phyloP scores from a whole-genome alignment of 1,284 basidiomycete species.

The Cutaneotrichosporon cavernicola region DNA sequence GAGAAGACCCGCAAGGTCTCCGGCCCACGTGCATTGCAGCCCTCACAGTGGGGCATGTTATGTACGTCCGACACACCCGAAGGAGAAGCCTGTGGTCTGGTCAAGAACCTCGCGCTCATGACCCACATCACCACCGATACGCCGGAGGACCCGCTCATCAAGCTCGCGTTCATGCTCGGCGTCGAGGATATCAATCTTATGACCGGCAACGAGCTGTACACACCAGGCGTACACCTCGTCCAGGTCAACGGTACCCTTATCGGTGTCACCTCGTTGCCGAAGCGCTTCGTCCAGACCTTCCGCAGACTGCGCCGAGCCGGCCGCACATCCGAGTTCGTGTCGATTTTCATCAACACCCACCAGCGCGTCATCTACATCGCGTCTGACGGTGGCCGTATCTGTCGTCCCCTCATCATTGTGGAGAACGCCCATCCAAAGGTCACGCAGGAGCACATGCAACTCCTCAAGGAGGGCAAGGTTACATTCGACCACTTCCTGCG shows the following conservation, averaged over 20 bases:
- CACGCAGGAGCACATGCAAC: conserved; percentile 74
- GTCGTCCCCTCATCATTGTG: conserved; percentile 97
- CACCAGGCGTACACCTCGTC: conserved; percentile 85
- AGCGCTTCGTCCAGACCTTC: conserved; percentile 85
- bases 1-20: conserved; percentile 99
- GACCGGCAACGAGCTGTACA: conserved; percentile 95
- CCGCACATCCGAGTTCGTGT: conserved; percentile 92
- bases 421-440: conserved; percentile 79
- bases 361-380: conserved; percentile 96
- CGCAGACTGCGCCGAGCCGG: conserved; percentile 88
- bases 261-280: conserved; percentile 83
- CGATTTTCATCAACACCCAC: conserved; percentile 94
- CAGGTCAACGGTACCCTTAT: conserved; percentile 97
- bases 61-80: conserved; percentile 99
- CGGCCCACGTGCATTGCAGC: conserved; percentile 94
- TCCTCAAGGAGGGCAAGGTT: conserved; percentile 74
- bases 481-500: conserved; percentile 94
- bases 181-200: conserved; percentile 93
- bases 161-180: conserved; percentile 88
- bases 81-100: conserved; percentile 98
- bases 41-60: conserved; percentile 98
- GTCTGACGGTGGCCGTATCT: conserved; percentile 95
- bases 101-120: conserved; percentile 99
- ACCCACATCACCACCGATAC: conserved; percentile 99
- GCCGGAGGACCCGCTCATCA: conserved; percentile 90